A percentile compares a stretch with the other conserved stretches of the same genome.
phyloP scores from a whole-genome alignment of 192 early-diverging fungal genomes.

The Coemansia sp. region DNA sequence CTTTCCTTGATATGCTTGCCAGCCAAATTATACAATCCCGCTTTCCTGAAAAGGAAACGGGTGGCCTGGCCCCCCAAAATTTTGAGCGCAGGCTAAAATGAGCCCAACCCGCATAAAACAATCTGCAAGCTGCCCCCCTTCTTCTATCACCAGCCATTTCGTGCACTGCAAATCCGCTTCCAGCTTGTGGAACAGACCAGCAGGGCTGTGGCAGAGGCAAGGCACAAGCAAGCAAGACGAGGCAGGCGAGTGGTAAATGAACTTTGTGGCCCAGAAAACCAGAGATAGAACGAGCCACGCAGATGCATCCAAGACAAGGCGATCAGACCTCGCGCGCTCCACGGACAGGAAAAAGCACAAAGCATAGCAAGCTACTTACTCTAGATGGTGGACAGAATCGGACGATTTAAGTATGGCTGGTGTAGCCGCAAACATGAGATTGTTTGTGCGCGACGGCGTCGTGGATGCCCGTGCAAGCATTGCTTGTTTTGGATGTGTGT shows the following conservation, averaged over 20 bases:
- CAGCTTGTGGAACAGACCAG: background rate
- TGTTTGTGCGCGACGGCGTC: slow-evolving; percentile 2
- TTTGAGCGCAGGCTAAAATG: slow-evolving; percentile 3
- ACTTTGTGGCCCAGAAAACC: background rate
- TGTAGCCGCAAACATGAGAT: background rate
- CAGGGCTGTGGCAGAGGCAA: background rate
- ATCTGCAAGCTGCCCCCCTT: slow-evolving; percentile 1
- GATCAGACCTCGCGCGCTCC: background rate
- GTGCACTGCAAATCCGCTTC: slow-evolving; percentile 1
- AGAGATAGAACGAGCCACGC: background rate
- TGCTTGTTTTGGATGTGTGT: background rate
- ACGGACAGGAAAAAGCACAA: background rate
- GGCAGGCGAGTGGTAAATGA: slow-evolving; percentile 5
- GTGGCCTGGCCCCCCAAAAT: slow-evolving; percentile 11
- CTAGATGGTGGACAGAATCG: background rate
- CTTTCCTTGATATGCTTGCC: slow-evolving; percentile 18
- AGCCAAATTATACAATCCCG: slow-evolving; percentile 14
- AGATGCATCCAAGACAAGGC: slow-evolving; percentile 2
- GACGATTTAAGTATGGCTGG: background rate
- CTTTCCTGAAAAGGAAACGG: slow-evolving; percentile 12
- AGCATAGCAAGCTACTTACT: background rate
- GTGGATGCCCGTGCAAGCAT: slow-evolving; percentile 5
- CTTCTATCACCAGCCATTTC: slow-evolving; percentile 5
- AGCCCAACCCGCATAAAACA: background rate
- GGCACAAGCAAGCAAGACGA: background rate